Evolutionary conservation across 2,329 filamentous ascomycete genomes (phyloP), one percentile per base, ranked within the genome.

Genomic region (Paraphaeosphaeria sporulosa): DNA sequence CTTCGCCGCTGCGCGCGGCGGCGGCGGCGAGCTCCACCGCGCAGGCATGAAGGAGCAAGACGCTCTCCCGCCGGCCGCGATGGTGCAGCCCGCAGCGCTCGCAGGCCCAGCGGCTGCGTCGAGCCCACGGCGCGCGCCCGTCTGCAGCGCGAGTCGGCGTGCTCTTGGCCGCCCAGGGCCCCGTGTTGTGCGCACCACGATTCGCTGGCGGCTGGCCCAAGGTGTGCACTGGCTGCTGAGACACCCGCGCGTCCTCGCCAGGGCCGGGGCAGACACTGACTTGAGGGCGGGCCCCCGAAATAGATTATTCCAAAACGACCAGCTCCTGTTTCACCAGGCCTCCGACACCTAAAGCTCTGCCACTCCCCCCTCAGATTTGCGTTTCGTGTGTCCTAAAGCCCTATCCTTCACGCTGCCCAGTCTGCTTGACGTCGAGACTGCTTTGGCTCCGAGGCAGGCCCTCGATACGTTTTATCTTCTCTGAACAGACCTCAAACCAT

Each of bases 341-440:
- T 76, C 74, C 68, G 70, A 76, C 74, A 76, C 74, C 74, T 78
- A 74, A 78, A 76, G 71, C 67, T 62, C 67, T 70, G 70, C 73
- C 70, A 66, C 69, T 73, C 71, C 73, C 74, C 75, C 74, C 70
- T 75, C 73, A 68, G 69, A 69, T 68, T 71, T 70, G 69, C 71
- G 74, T 77, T 76, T 77, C 74, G 73, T 68, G 66, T 71, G 73
- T 76, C 71, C 72, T 64, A 71, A 66, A 70, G 71, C 72, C 66
- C 68, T 71, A 70, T 59, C 71, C 60, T 70, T 68, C 70, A 68
- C 69, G 66, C 68, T 67, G 64, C 65, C 64, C 67, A 68, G 69
- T 72, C 67, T 69, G 64, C 73, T 74, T 64, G 70, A 67, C 66
- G 67, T 71, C 71, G 72, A 71, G 69, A 73, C 74, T 72, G 72